Percentiles rank a stretch among this genome's conserved stretches.
These are phyloP conservation scores for Ophiocordyceps camponoti-saundersi DNA, from an alignment of 2,329 filamentous ascomycete species.

Conservation along the genomic window DNA sequence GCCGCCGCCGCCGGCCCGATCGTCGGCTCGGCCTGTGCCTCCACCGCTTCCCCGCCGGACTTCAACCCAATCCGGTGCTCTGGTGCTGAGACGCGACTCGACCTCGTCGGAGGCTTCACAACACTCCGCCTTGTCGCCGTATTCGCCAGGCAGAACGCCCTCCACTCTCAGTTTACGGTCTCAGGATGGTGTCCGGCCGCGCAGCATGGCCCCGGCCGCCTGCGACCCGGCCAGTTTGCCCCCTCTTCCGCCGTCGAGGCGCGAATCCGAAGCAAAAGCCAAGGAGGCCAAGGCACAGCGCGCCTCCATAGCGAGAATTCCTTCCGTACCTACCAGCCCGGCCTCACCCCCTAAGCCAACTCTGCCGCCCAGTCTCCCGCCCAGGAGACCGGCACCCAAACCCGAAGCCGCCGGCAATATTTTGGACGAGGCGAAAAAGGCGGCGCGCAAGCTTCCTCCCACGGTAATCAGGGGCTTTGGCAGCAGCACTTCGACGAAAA, in stretches of 20 bases:
- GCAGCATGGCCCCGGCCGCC: slow-evolving; percentile 35
- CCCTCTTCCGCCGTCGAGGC: slow-evolving; percentile 35
- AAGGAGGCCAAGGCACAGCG: slow-evolving; percentile 8
- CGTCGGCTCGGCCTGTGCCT: slow-evolving; percentile 19
- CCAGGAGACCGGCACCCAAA: slow-evolving; percentile 27
- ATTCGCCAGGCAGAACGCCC: slow-evolving; percentile 29
- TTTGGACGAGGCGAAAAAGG: slow-evolving; percentile 1
- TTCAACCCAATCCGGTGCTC: slow-evolving; percentile 21
- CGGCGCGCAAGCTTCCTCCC: slow-evolving; percentile 2
- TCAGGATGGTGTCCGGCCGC: slow-evolving; percentile 16
- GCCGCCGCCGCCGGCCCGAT: slow-evolving; percentile 16
- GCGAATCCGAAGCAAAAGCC: slow-evolving; percentile 32
- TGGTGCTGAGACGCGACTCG: slow-evolving; percentile 32
- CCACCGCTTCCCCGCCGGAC: slow-evolving; percentile 32
- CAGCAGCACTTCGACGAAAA: background rate
- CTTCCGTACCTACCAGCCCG: slow-evolving; percentile 12
- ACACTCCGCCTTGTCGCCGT: slow-evolving; percentile 33
- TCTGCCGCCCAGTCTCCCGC: slow-evolving; percentile 23
- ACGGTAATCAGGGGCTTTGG: slow-evolving; percentile 8
- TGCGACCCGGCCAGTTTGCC: slow-evolving; percentile 40
- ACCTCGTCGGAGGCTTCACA: slow-evolving; percentile 40
- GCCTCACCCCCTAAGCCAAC: slow-evolving; percentile 8
- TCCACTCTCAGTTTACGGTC: slow-evolving; percentile 32
- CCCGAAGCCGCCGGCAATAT: slow-evolving; percentile 2
- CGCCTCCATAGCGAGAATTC: background rate